Conservation (phyloP, 1,284 basidiomycete genomes). For the Marasmius fiardii region DNA sequence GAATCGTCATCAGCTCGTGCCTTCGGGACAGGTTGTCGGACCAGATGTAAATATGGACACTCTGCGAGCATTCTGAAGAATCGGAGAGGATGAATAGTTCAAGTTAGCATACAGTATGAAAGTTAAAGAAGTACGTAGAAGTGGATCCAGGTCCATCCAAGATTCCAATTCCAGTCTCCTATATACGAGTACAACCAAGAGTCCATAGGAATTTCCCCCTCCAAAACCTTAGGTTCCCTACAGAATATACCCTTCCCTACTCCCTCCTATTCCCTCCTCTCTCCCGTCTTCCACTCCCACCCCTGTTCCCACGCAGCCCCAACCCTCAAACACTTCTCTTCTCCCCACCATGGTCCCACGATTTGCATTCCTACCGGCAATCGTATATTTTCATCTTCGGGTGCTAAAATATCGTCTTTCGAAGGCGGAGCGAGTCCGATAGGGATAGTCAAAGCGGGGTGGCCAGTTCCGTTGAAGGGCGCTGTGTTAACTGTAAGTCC, state of each 20-base stretch:
- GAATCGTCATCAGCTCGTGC: not conserved
- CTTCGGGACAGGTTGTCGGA: no score
- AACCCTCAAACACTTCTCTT: conserved; percentile 11
- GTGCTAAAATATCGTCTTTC: conserved; percentile 15
- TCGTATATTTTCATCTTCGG: conserved; percentile 17
- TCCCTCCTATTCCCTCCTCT: not conserved
- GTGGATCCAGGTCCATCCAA: no score
- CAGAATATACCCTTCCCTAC: no score
- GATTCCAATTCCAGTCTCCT: no score
- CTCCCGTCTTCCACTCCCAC: conserved; percentile 3
- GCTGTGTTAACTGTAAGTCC: conserved; percentile 17
- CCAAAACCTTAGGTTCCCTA: no score
- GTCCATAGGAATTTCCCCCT: no score
- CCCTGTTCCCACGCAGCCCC: conserved; percentile 3
- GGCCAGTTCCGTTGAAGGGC: conserved; percentile 22
- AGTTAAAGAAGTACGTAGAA: no score
- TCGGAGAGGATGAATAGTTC: no score
- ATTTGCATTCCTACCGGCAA: conserved; percentile 25
- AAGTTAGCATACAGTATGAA: no score
- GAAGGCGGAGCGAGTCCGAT: conserved; percentile 22
- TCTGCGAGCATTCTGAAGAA: no score
- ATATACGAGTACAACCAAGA: no score
- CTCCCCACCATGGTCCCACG: conserved; percentile 23
- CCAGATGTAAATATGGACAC: no score
- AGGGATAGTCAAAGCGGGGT: conserved; percentile 23